Evolutionary conservation across 2,329 filamentous ascomycete species (phyloP).

Genomic region (Claviceps sorghi): DNA sequence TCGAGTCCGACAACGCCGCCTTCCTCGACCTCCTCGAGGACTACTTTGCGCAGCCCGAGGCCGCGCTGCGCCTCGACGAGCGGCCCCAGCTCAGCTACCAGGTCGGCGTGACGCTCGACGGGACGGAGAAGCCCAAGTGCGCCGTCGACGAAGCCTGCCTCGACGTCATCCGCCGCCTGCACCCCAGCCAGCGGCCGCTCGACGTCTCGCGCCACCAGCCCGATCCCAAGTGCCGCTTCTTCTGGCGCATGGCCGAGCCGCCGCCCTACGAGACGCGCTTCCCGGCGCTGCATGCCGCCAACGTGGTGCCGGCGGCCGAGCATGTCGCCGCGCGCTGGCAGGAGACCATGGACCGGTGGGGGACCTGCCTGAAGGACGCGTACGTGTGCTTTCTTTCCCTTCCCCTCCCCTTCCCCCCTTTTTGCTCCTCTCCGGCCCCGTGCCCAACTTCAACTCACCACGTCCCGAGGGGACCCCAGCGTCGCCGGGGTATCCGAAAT

Average conservation of each 20-base stretch:
- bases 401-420: not conserved
- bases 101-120: constrained; percentile 46
- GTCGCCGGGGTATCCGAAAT: constrained; percentile 44
- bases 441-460: no score
- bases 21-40: constrained; percentile 50
- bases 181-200: constrained; percentile 39
- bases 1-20: constrained; percentile 37
- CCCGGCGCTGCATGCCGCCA: constrained; percentile 38
- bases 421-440: not conserved
- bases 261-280: constrained; percentile 41
- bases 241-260: constrained; percentile 43
- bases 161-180: constrained; percentile 38
- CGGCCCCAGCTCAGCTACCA: constrained; percentile 45
- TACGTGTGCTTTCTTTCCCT: constrained; percentile 15
- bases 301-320: constrained; percentile 36
- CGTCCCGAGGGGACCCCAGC: constrained; percentile 19
- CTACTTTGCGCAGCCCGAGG: constrained; percentile 45
- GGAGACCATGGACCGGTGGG: constrained; percentile 42
- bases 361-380: constrained; percentile 45
- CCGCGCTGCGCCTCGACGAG: constrained; percentile 33
- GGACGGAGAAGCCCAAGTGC: constrained; percentile 49
- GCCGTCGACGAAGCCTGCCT: constrained; percentile 47
- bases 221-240: constrained; percentile 49
- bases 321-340: constrained; percentile 37
- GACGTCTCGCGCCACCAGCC: constrained; percentile 42